phyloP scores from a whole-genome alignment of 768 basidiomycete genomes.

The Pisolithus microcarpus region DNA sequence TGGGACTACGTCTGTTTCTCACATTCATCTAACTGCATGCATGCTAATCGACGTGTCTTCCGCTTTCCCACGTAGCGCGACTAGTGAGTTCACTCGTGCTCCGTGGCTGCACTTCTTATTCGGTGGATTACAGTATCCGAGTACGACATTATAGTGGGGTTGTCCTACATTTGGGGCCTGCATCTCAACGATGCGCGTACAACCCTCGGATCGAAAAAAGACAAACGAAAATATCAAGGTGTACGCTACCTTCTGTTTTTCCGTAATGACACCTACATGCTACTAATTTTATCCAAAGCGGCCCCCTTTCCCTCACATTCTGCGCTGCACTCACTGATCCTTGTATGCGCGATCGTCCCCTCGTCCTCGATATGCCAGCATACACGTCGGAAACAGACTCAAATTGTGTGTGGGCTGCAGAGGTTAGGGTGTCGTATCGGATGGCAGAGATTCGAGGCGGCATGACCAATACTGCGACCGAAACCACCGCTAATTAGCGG shows the following conservation, averaged over 20 bases:
- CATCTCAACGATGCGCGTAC: conserved; percentile 83
- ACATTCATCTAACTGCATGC: neutral
- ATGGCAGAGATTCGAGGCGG: conserved; percentile 22
- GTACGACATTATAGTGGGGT: conserved; percentile 64
- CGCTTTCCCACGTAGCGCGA: conserved; percentile 11
- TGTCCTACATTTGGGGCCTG: conserved; percentile 71
- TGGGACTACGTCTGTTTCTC: conserved; percentile 51
- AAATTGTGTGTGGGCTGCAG: conserved; percentile 65
- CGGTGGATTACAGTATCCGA: conserved; percentile 38
- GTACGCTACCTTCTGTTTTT: conserved; percentile 34
- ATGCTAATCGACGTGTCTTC: neutral
- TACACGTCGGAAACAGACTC: conserved; percentile 38
- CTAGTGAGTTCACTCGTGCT: conserved; percentile 13
- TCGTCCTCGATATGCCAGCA: conserved; percentile 77
- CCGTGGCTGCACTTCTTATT: neutral
- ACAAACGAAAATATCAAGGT: conserved; percentile 81
- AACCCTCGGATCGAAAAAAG: conserved; percentile 54
- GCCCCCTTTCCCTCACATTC: conserved; percentile 65
- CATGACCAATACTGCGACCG: neutral
- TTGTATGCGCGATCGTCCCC: conserved; percentile 60
- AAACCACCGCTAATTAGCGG: neutral
- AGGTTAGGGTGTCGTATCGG: conserved; percentile 55
- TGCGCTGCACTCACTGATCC: conserved; percentile 59
- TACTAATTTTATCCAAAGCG: conserved; percentile 34
- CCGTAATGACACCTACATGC: neutral